phyloP scores from a whole-genome alignment of 768 basidiomycete species.

The Mycena pura region DNA sequence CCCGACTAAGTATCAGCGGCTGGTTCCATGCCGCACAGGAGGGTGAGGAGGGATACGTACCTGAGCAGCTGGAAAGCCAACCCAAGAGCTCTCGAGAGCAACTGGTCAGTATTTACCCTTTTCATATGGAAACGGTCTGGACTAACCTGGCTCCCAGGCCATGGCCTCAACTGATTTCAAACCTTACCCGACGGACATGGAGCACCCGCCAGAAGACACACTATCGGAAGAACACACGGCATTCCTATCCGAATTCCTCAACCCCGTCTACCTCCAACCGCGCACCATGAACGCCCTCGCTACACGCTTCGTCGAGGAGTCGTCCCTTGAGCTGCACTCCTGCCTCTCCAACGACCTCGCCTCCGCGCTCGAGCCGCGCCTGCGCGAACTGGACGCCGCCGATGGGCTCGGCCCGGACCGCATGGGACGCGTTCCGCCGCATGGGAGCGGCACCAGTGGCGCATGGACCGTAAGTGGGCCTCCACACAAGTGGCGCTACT shows the following conservation, averaged over 20 bases:
- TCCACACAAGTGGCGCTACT: slow-evolving; percentile 95
- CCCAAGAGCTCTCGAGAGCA: slow-evolving; percentile 89
- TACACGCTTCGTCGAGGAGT: slow-evolving; percentile 82
- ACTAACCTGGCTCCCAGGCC: slow-evolving; percentile 46
- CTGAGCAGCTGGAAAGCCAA: slow-evolving; percentile 50
- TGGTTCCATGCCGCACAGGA: slow-evolving; percentile 96
- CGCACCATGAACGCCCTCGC: slow-evolving; percentile 83
- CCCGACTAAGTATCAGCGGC: slow-evolving; percentile 89
- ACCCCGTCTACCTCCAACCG: slow-evolving; percentile 87
- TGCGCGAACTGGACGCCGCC: slow-evolving; percentile 65
- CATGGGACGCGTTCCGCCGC: slow-evolving; percentile 62
- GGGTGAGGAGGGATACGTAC: slow-evolving; percentile 86
- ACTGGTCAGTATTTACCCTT: slow-evolving; percentile 65
- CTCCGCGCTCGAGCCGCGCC: slow-evolving; percentile 64
- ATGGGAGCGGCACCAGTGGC: slow-evolving; percentile 64
- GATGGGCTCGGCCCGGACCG: slow-evolving; percentile 70
- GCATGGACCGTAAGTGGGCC: slow-evolving; percentile 84
- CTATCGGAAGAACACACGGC: slow-evolving; percentile 65
- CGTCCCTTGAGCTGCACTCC: slow-evolving; percentile 85
- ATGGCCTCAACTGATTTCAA: slow-evolving; percentile 69
- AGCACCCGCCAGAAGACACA: slow-evolving; percentile 54
- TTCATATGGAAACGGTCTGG: slow-evolving; percentile 5
- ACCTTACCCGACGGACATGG: slow-evolving; percentile 53
- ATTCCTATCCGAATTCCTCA: slow-evolving; percentile 86
- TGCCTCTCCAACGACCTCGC: slow-evolving; percentile 81